Conservation (phyloP, 371 early-diverging fungal genomes). For the Mortierella sp. region DNA sequence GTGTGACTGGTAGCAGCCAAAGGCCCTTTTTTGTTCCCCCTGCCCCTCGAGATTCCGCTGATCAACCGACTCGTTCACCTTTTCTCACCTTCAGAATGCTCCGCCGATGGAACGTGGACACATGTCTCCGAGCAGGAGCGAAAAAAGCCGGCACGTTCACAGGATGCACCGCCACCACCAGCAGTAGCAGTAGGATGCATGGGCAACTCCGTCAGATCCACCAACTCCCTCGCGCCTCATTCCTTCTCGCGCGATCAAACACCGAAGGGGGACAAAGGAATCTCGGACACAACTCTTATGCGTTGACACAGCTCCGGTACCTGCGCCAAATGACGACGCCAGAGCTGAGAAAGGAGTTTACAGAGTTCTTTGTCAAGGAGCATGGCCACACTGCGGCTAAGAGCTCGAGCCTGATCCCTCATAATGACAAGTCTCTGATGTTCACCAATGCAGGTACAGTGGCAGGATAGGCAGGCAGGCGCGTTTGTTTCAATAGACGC, state of each 20-base stretch:
- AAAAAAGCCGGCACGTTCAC: slow-evolving; percentile 1
- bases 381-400: slow-evolving; percentile 30
- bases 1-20: slow-evolving; percentile 3
- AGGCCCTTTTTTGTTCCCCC: neutral
- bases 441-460: slow-evolving; percentile 82
- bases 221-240: neutral
- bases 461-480: too few relatives aligned
- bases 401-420: slow-evolving; percentile 71
- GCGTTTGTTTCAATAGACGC: neutral
- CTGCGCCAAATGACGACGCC: slow-evolving; percentile 52
- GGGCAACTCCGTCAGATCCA: neutral
- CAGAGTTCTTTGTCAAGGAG: slow-evolving; percentile 52
- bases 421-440: slow-evolving; percentile 78
- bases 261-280: neutral
- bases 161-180: neutral
- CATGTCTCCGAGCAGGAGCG: slow-evolving; percentile 12
- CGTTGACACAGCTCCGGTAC: slow-evolving; percentile 21
- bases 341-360: slow-evolving; percentile 52
- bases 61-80: neutral
- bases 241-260: neutral
- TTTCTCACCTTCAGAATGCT: slow-evolving; percentile 16
- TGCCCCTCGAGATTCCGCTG: neutral
- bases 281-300: neutral
- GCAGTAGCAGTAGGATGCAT: neutral
- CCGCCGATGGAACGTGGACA: slow-evolving; percentile 24